These are phyloP conservation scores for Sporisorium scitamineum DNA, from an alignment of 1,284 basidiomycete genomes.

Conservation along the genomic window DNA sequence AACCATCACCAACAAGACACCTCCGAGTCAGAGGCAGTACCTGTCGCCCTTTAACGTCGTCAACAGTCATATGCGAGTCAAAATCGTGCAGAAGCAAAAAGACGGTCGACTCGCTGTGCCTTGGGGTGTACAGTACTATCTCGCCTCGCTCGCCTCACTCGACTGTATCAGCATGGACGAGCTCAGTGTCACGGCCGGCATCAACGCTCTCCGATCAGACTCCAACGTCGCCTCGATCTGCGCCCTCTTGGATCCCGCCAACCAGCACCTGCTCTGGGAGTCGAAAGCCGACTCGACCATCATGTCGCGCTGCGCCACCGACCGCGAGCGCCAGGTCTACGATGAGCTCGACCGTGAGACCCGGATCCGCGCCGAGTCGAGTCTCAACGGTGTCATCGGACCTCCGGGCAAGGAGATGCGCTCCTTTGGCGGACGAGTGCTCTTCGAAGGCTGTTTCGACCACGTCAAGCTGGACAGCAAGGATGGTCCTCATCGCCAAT, in stretches of 20 bases:
- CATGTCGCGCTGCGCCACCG: slow-evolving; percentile 21
- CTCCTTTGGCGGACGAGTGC: slow-evolving; percentile 31
- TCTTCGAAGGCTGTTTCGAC: slow-evolving; percentile 34
- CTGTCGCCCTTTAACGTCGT: slow-evolving; percentile 20
- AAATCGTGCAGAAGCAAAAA: slow-evolving; percentile 15
- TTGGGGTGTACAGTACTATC: slow-evolving; percentile 35
- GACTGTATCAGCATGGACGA: slow-evolving; percentile 20
- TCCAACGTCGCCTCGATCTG: slow-evolving; percentile 17
- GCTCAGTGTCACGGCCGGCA: slow-evolving; percentile 15
- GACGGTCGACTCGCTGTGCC: slow-evolving; percentile 26
- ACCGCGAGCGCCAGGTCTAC: slow-evolving; percentile 19
- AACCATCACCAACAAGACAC: background rate
- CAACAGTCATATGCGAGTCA: slow-evolving; percentile 12
- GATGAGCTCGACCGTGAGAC: slow-evolving; percentile 40
- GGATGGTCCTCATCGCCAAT: slow-evolving; percentile 6
- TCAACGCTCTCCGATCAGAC: slow-evolving; percentile 22
- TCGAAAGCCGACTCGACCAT: background rate
- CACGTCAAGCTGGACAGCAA: slow-evolving; percentile 10
- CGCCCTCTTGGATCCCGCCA: slow-evolving; percentile 15
- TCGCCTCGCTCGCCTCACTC: slow-evolving; percentile 30
- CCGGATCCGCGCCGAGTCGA: slow-evolving; percentile 3
- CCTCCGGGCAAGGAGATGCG: slow-evolving; percentile 35
- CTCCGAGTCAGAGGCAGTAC: background rate
- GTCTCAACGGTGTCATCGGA: slow-evolving; percentile 31
- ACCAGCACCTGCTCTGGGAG: slow-evolving; percentile 26